These are phyloP conservation scores for Amaranthus hypochondriacus DNA, from an alignment of 148 eudicot species.

Conservation along the genomic window DNA sequence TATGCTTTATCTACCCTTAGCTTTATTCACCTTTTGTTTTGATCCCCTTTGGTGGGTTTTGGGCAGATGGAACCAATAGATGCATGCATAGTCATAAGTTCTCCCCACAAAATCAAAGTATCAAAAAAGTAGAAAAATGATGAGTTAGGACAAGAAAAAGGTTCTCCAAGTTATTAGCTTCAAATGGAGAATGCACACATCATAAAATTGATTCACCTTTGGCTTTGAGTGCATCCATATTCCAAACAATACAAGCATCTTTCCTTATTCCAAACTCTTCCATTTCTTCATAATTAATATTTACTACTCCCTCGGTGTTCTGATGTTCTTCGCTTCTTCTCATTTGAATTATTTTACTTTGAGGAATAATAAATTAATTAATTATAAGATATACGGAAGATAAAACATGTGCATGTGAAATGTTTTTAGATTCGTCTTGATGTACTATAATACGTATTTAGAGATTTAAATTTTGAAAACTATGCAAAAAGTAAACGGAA, in stretches of 20 bases:
- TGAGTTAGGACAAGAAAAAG: conserved; percentile 17
- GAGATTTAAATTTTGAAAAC: no score
- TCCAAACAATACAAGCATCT: conserved; percentile 18
- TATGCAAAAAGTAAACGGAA: no score
- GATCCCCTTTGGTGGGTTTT: conserved; percentile 37
- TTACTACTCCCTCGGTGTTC: no score
- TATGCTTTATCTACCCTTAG: conserved; percentile 17
- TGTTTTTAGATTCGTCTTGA: no score
- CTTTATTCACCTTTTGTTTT: conserved; percentile 19
- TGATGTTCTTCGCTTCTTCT: no score
- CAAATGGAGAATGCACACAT: conserved; percentile 30
- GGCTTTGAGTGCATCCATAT: conserved; percentile 24
- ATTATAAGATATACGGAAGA: no score
- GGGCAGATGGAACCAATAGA: conserved; percentile 37
- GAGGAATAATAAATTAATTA: no score
- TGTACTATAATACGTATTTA: no score
- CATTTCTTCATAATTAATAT: background rate
- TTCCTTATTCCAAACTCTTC: background rate
- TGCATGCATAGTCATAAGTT: conserved; percentile 24
- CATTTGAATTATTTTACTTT: no score
- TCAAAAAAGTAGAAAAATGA: conserved; percentile 26
- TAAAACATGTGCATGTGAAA: no score
- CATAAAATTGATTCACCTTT: conserved; percentile 24
- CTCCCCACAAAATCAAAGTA: conserved; percentile 23
- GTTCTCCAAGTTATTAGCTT: conserved; percentile 27